Conservation (phyloP, 306 rosid genomes). For the Vigna trinervia region DNA sequence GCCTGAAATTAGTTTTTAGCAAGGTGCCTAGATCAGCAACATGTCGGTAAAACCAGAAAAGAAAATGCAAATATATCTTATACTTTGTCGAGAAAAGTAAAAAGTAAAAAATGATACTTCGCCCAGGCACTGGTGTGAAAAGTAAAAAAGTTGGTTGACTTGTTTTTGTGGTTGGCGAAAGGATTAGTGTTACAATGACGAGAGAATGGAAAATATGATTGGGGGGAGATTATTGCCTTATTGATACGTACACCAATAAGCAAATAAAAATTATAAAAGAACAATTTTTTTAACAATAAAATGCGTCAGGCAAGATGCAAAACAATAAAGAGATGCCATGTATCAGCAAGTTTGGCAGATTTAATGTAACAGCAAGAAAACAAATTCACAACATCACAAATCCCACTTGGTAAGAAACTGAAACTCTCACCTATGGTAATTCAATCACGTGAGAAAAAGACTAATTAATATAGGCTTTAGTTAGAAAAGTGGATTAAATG, state of each 20-base stretch:
- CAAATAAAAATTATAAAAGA: neutral
- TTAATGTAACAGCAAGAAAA: slow-evolving; percentile 1
- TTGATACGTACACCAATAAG: neutral
- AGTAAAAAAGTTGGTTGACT: neutral
- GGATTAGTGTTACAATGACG: neutral
- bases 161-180: neutral
- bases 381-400: slow-evolving; percentile 24
- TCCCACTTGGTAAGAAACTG: neutral
- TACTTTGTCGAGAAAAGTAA: neutral
- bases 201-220: neutral
- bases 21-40: slow-evolving; percentile 20
- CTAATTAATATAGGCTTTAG: neutral
- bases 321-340: neutral
- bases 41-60: neutral
- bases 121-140: neutral
- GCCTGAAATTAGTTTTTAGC: slow-evolving; percentile 63
- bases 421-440: neutral
- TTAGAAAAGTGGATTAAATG: slow-evolving; percentile 1
- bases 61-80: neutral
- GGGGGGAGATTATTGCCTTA: neutral
- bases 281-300: neutral
- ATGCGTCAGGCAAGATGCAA: neutral
- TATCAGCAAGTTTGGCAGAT: neutral
- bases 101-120: neutral
- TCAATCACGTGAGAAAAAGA: neutral